A percentile compares a stretch with the other conserved stretches of the same genome.
These are phyloP conservation scores for Pugionium dolabratum DNA, from an alignment of 345 rosid genomes.

Conservation along the genomic window DNA sequence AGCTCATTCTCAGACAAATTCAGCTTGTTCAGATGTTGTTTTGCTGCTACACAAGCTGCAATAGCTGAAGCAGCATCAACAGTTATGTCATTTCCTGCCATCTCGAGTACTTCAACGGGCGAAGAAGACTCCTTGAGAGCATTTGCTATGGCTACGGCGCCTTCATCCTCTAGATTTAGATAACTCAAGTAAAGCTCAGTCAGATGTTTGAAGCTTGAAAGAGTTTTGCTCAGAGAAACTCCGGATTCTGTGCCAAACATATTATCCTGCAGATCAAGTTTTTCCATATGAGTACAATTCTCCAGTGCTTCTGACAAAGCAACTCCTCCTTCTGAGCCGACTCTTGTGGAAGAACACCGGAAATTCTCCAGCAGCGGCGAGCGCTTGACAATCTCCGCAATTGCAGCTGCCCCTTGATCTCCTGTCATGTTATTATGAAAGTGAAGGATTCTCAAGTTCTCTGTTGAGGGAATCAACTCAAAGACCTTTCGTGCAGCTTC, in stretches of 20 bases:
- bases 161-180: constrained; percentile 85
- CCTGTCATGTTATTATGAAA: constrained; percentile 96
- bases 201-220: constrained; percentile 56
- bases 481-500: constrained; percentile 87
- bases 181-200: constrained; percentile 79
- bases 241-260: constrained; percentile 85
- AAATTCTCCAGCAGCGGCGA: constrained; percentile 74
- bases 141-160: constrained; percentile 58
- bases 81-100: constrained; percentile 94
- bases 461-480: constrained; percentile 84
- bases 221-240: constrained; percentile 67
- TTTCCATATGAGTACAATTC: constrained; percentile 60
- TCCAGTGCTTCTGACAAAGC: constrained; percentile 78
- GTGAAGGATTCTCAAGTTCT: constrained; percentile 73
- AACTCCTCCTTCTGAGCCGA: constrained; percentile 75
- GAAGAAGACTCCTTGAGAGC: constrained; percentile 73
- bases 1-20: constrained; percentile 91
- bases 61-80: constrained; percentile 59
- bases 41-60: constrained; percentile 64
- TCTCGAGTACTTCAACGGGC: constrained; percentile 66
- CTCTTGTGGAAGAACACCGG: constrained; percentile 85
- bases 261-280: constrained; percentile 86
- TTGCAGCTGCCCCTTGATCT: constrained; percentile 75
- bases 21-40: constrained; percentile 62
- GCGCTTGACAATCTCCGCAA: constrained; percentile 64